Percentiles rank a stretch among this genome's conserved stretches.
phyloP scores from a whole-genome alignment of 106 monocot genomes.

The Vanilla planifolia region DNA sequence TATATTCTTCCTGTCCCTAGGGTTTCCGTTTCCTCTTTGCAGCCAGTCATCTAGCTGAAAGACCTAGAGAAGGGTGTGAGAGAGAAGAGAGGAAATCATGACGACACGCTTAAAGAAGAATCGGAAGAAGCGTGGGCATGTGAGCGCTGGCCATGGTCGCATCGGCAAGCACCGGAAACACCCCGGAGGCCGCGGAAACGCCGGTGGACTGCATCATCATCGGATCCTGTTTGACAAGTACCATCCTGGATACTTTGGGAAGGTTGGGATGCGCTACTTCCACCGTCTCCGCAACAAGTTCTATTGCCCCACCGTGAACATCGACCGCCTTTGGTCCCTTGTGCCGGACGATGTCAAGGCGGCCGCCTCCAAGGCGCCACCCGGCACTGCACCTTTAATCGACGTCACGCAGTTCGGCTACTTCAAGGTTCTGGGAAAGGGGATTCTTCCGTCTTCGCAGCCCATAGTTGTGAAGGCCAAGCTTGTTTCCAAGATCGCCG shows the following conservation, averaged over 20 bases:
- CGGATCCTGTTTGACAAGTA: constrained; percentile 90
- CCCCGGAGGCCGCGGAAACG: constrained; percentile 81
- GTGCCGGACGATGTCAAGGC: constrained; percentile 48
- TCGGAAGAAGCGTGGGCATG: constrained; percentile 74
- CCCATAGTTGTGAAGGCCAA: constrained; percentile 60
- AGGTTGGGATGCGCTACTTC: constrained; percentile 93
- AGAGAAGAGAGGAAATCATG: constrained; percentile 12
- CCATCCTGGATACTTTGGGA: constrained; percentile 85
- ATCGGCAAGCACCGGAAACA: constrained; percentile 79
- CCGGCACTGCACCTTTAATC: constrained; percentile 33
- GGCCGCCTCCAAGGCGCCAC: constrained; percentile 21
- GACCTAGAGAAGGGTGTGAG: neutral
- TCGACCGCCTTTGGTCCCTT: constrained; percentile 49
- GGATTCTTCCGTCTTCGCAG: constrained; percentile 32
- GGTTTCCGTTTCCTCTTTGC: neutral
- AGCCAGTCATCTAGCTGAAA: too few species aligned
- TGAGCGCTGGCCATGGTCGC: constrained; percentile 63
- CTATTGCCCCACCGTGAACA: constrained; percentile 58
- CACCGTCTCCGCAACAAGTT: constrained; percentile 83
- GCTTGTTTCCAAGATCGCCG: constrained; percentile 57
- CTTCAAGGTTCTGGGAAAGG: constrained; percentile 87
- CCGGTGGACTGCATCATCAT: constrained; percentile 91
- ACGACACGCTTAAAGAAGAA: constrained; percentile 66
- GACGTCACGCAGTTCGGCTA: constrained; percentile 80
- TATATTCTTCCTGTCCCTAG: neutral